Evolutionary conservation across 2,329 filamentous ascomycete genomes (phyloP).

Genomic region (Nemania abortiva): DNA sequence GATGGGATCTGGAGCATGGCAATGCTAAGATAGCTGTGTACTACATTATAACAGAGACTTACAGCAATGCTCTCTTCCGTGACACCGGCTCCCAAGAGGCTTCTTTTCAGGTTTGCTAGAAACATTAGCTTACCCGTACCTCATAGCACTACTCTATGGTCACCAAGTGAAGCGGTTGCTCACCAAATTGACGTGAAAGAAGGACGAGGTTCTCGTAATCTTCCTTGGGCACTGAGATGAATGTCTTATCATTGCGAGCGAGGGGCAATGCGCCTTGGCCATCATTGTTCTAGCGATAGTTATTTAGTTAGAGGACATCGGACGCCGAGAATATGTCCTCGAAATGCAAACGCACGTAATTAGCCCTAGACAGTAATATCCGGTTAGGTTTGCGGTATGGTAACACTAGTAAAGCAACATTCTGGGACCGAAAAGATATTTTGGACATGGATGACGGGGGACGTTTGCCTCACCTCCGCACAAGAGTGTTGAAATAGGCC

Average conservation of each 20-base stretch:
- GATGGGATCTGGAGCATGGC: conserved; percentile 40
- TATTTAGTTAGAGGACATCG: conserved; percentile 33
- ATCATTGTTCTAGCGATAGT: conserved; percentile 39
- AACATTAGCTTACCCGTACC: conserved; percentile 34
- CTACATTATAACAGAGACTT: conserved; percentile 43
- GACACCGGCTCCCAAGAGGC: conserved; percentile 63
- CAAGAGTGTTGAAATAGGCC: conserved; percentile 70
- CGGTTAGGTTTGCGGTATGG: conserved; percentile 36
- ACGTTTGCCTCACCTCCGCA: conserved; percentile 66
- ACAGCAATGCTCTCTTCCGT: conserved; percentile 61
- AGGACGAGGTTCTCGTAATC: conserved; percentile 73
- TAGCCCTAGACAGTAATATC: conserved; percentile 43
- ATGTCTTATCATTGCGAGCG: conserved; percentile 53
- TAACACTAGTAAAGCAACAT: conserved; percentile 15
- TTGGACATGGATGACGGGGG: background rate
- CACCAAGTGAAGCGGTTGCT: conserved; percentile 36
- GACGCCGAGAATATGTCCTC: conserved; percentile 7
- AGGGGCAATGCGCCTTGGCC: conserved; percentile 31
- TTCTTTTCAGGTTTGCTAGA: conserved; percentile 60
- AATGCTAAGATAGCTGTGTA: conserved; percentile 3
- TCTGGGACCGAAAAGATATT: conserved; percentile 3
- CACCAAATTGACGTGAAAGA: conserved; percentile 67
- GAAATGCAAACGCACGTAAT: conserved; percentile 46
- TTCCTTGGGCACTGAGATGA: conserved; percentile 64
- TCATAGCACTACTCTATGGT: background rate